Base-by-base conservation (phyloP, 441 rosid species). In the Bruguiera hainesii region DNA sequence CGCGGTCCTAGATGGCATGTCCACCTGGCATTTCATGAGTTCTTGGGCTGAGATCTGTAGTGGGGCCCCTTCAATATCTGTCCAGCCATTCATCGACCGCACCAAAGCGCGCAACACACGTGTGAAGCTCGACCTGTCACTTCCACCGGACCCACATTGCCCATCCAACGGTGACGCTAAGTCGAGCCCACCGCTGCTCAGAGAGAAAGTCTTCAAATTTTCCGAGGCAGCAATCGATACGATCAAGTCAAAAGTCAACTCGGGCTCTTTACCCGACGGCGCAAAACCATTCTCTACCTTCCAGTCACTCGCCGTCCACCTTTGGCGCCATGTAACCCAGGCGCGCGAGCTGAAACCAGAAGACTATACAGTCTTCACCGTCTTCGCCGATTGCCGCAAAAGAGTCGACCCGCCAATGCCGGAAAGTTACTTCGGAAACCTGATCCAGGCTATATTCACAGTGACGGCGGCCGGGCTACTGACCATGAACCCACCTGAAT, bases 1-100 rank as follows among this genome's bases (percentile, higher is more conserved):
- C 76, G 97, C 97, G 4, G 77, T 93, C 70, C 69, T 93, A 0
- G 98, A 91, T 57, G 98, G 96, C 0, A 85, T 84, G 20, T 80
- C 96, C 67, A 93, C 98, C 56, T 93, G 98, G 98, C 98, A 93
- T 59, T 93, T 93, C 81, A 82, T 93, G 96, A 84, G 85, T 68
- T 76, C 96, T 6, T 93, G 98, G 98, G 95, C 98, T 25, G 78
- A 85, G 71, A 61, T 80, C 42, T 87, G 96, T 68, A 63, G 64
- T 6, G 93, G 97, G 33, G 49, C 81, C 42, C 53, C 76, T 6
- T 63, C 86, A 9, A 63, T 77, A 59, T 65, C 94, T 0, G 66
- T 80, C 63, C 66, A 80, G 30, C 76, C 76, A 1, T 63, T 63
- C 57, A 39, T 93, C 4, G 87, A 91, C 29, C 85, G 98, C 33